Evolutionary conservation across 2,329 filamentous ascomycete species (phyloP).

Genomic region (Claviceps spartinae): DNA sequence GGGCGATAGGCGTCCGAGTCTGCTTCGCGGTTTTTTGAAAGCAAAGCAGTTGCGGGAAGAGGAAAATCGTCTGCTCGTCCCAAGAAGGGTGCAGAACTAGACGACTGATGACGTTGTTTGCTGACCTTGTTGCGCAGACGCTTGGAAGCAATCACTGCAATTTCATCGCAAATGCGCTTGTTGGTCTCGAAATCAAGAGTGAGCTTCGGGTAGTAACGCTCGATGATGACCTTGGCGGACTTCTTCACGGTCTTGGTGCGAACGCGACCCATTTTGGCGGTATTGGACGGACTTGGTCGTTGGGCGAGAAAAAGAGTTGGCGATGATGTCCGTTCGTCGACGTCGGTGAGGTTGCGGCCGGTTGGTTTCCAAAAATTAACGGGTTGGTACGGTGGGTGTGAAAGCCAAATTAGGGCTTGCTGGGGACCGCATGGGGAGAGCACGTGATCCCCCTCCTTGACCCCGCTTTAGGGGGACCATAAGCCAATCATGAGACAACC

Average conservation of each 20-base stretch:
- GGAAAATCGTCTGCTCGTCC: background rate
- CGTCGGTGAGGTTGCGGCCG: conserved; percentile 10
- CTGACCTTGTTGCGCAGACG: conserved; percentile 96
- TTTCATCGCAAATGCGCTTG: conserved; percentile 99
- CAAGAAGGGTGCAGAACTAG: background rate
- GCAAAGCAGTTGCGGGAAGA: background rate
- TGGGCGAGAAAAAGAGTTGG: conserved; percentile 19
- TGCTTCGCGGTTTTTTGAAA: too few relatives aligned
- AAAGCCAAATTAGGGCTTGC: conserved; percentile 17
- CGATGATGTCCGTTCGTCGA: background rate
- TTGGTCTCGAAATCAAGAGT: conserved; percentile 99
- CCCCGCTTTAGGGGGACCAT: background rate
- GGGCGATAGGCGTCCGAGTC: background rate
- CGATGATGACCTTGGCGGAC: conserved; percentile 98
- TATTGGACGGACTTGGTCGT: conserved; percentile 26
- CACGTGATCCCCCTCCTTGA: conserved; percentile 12
- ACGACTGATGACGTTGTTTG: conserved; percentile 1
- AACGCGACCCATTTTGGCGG: conserved; percentile 57
- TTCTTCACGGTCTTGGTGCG: conserved; percentile 59
- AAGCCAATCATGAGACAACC: too few relatives aligned
- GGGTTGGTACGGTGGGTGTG: conserved; percentile 13
- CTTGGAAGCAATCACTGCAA: conserved; percentile 98
- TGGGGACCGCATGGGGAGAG: conserved; percentile 4
- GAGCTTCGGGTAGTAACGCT: conserved; percentile 94
- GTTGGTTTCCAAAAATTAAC: conserved; percentile 14